Evolutionary conservation across 257 asterid species (phyloP), one percentile per base, ranked within the genome.

Genomic region (Misopates orontium): DNA sequence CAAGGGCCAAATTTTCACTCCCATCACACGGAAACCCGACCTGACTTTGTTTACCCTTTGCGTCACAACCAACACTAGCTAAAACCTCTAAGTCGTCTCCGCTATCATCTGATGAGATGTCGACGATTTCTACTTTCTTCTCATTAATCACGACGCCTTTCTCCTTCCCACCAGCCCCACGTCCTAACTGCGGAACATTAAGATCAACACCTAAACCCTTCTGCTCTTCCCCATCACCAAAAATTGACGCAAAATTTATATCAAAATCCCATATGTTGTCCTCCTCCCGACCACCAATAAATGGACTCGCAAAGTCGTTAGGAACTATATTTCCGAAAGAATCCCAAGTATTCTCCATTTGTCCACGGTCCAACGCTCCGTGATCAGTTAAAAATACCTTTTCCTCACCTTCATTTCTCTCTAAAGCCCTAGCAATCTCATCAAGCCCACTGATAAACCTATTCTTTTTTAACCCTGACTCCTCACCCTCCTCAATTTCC

Each of bases 21-120:
- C 49, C 0, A 41, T 47, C 32, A 21, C 11, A 39, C 19, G 53
- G 52, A 49, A 41, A 36, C 47, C 48, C 68, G 11, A 60, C 42
- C 57, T 67, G 85, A 23, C 65, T 48, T 54, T 62, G 70, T 65
- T 79, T 75, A 39, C 66, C 74, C 23, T 54, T 71, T 52, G 65
- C 76, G 19, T 52, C 66, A 70, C 41, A 45, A 41, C 80, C 83
- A 57, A 32, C 4, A 40, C 39, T 69, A 66, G 75, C 75, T 45
- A 66, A 32, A 60, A 77, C 69, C 42, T 79, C 88, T 52, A 75
- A 88, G 5, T 83, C 88, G 71, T 70, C 75, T 14, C 77, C 88
- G 65, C 83, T 77, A 42, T 74, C 85, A 71, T 81, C 91, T 0
- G 90, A 85, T 51, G 60, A 53, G 39, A 83, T 71, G 52, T 79